Base-by-base conservation (phyloP, 768 basidiomycete species). In the Mycena vulgaris region DNA sequence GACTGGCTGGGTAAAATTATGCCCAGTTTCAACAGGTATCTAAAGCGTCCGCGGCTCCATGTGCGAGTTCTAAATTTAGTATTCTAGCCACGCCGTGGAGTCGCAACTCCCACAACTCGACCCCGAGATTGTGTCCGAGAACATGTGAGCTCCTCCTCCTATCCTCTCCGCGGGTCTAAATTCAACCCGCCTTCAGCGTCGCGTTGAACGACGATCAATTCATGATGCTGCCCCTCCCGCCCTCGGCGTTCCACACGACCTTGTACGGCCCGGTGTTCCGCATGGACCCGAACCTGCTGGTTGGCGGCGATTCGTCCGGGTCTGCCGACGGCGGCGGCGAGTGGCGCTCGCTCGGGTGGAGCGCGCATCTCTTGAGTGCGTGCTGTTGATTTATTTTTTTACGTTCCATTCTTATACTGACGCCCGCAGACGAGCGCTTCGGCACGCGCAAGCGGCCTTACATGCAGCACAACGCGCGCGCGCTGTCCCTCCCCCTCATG, bases 171-270 rank as follows among this genome's bases (percentile, higher is more conserved):
- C n/a, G 3, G 9, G 13, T 9, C 19, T 35, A 31, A 31, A 23
- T 21, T 2, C 3, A 10, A 55, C 9, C n/a, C 23, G 7, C n/a
- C 19, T 49, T 8, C 28, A 70, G 64, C 74, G 81, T 74, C 70
- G 79, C 67, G 16, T 66, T 81, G 75, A 86, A 86, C 68, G 84
- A 86, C 71, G 85, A 86, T 72, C 81, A 83, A 61, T 86, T 81
- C 73, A 70, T 84, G 68, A 25, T 74, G 30, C 66, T 71, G 47
- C 74, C 79, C 3, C 62, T 81, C 5, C 74, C 77, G 16, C 78
- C 79, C 14, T 74, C 77, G 1, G 79, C 74, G 13, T 83, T 82
- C 69, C 80, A 80, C 63, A 81, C 82, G 52, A 75, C 61, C 64
- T 73, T 80, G 37, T 82, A 82, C 33, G 85, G 85, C 7, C 75